A percentile compares a stretch with the other conserved stretches of the same genome.
phyloP scores from a whole-genome alignment of 1,139 yeast species.

The Geotrichum klebahnii region DNA sequence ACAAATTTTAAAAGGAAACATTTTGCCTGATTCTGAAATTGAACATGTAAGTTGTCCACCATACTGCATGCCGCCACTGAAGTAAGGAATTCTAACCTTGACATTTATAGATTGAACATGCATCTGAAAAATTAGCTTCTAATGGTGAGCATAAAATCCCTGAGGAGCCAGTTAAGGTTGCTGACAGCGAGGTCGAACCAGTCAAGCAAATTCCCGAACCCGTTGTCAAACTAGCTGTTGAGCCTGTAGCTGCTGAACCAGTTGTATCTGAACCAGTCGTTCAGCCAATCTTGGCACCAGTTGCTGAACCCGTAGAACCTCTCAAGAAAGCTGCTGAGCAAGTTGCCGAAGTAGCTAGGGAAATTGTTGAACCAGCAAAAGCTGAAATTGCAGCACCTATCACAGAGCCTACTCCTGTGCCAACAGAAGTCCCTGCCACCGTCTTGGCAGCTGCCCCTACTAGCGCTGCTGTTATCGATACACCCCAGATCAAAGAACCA shows the following conservation, averaged over 20 bases:
- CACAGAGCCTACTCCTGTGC: too few species aligned
- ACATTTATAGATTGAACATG: conserved; percentile 6
- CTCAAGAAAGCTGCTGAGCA: too few species aligned
- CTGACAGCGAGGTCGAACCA: not conserved
- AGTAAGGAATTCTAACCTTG: not conserved
- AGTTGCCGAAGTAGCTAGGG: too few species aligned
- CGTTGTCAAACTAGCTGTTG: not conserved
- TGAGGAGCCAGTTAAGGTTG: not conserved
- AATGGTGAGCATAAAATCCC: conserved; percentile 5
- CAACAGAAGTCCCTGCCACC: too few species aligned
- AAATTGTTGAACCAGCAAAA: too few species aligned
- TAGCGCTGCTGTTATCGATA: not conserved
- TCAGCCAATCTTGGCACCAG: not conserved
- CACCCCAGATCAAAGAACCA: not conserved
- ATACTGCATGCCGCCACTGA: not conserved
- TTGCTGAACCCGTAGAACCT: conserved; percentile 1
- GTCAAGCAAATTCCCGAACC: too few species aligned
- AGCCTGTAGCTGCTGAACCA: not conserved
- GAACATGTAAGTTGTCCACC: conserved; percentile 5
- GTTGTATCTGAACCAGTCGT: not conserved
- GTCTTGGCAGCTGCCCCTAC: too few species aligned
- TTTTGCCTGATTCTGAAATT: conserved; percentile 6
- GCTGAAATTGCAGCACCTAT: too few species aligned
- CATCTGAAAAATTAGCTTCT: conserved; percentile 6
- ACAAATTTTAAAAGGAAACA: not conserved